phyloP scores from a whole-genome alignment of 768 basidiomycete species.

The Phylloporus scabripes region DNA sequence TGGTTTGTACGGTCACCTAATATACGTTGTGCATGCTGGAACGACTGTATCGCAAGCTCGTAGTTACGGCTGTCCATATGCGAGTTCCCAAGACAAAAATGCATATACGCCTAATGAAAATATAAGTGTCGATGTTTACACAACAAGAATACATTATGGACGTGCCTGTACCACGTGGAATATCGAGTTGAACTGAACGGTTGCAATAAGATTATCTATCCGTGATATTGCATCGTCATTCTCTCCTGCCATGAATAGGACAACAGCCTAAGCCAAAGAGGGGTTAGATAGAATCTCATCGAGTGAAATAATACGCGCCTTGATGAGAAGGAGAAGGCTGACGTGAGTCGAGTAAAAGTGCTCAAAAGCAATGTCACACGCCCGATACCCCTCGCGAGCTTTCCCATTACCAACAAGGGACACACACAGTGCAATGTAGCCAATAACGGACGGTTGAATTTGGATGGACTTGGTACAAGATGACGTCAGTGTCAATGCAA shows the following conservation, averaged over 20 bases:
- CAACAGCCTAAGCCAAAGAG: background rate
- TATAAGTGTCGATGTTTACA: background rate
- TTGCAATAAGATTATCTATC: background rate
- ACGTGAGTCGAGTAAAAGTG: background rate
- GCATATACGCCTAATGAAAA: constrained; percentile 5
- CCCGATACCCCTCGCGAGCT: background rate
- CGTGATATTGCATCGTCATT: constrained; percentile 4
- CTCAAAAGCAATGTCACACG: constrained; percentile 4
- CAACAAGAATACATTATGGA: too few relatives aligned
- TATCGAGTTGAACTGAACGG: background rate
- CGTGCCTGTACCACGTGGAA: too few relatives aligned
- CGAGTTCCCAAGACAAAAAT: constrained; percentile 2
- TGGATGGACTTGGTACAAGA: background rate
- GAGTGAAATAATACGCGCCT: background rate
- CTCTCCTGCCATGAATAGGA: constrained; percentile 1
- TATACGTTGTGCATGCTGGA: background rate
- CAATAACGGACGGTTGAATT: constrained; percentile 1
- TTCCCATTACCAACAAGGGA: background rate
- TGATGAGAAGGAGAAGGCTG: background rate
- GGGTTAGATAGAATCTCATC: background rate
- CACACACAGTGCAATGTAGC: constrained; percentile 2
- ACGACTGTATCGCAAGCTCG: constrained; percentile 1
- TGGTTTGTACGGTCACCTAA: background rate
- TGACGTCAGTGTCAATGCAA: background rate
- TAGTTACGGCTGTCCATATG: background rate